These are phyloP conservation scores for Lathyrus oleraceus DNA, from an alignment of 306 rosid species.

Conservation along the genomic window DNA sequence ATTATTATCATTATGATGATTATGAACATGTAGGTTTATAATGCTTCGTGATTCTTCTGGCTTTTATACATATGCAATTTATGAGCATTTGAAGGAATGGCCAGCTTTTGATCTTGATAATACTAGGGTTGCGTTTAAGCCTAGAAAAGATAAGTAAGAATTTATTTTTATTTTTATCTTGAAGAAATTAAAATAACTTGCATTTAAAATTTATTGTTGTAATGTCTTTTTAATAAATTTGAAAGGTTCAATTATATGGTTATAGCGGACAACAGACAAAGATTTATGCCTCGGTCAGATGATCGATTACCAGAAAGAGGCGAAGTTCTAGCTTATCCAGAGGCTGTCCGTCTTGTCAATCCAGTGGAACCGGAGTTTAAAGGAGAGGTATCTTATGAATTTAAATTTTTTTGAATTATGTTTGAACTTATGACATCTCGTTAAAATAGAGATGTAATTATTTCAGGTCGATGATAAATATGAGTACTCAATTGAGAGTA, in stretches of 20 bases:
- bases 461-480: slow-evolving; percentile 85
- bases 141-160: slow-evolving; percentile 68
- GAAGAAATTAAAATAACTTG: not conserved
- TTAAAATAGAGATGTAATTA: too few relatives aligned
- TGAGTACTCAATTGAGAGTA: slow-evolving; percentile 62
- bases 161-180: not conserved
- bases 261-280: slow-evolving; percentile 70
- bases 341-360: slow-evolving; percentile 73
- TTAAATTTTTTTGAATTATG: too few relatives aligned
- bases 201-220: not conserved
- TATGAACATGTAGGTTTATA: slow-evolving; percentile 47
- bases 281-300: slow-evolving; percentile 88
- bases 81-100: slow-evolving; percentile 75
- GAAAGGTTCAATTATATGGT: slow-evolving; percentile 83
- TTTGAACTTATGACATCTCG: too few relatives aligned
- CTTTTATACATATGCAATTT: slow-evolving; percentile 72
- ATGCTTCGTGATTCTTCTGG: slow-evolving; percentile 73
- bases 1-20: not conserved
- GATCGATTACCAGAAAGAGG: slow-evolving; percentile 63
- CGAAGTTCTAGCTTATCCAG: slow-evolving; percentile 61
- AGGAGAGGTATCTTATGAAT: slow-evolving; percentile 58
- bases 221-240: not conserved
- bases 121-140: slow-evolving; percentile 74
- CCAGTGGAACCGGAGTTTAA: slow-evolving; percentile 70
- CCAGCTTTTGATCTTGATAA: slow-evolving; percentile 70